Evolutionary conservation across 371 early-diverging fungal genomes (phyloP), one percentile per base, ranked within the genome.

Genomic region (Apophysomyces trapeziformis): DNA sequence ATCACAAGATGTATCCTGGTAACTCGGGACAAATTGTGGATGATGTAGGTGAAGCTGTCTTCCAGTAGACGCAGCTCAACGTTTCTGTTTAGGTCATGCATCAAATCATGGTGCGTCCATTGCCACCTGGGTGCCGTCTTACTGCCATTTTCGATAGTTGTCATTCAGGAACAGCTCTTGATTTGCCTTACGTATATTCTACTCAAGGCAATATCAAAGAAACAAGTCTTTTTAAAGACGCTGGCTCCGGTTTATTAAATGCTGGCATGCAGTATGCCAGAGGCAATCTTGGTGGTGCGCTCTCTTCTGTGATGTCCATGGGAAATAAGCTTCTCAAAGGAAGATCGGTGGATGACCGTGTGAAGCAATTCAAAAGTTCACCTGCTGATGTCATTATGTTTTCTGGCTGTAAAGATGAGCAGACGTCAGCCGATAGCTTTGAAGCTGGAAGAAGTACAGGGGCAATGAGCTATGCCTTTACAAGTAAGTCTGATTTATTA

Each of bases 381-480:
- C 71, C 84, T 58, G 92, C 92, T 21, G 93, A 94, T 73, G 92
- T 94, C 1, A 86, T 93, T 62, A 91, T 92, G 92, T 93, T 96
- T 65, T 89, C 90, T 38, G 97, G 94, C 3, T 95, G 96, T 78
- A 93, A 93, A 72, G 98, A 97, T 67, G 79, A 80, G 60, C 96
- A 96, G 75, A 95, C 96, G 0, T 91, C 91, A 3, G 95, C 96
- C 0, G 97, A 97, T 76, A 84, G 95, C 16, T 69, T 73, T n/a
- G 84, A 83, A 65, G 79, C 80, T 41, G 85, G 85, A 4, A 72
- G 78, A 26, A 86, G 86, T 64, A 92, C 92, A 0, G 93, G 98
- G 38, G 98, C 98, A 16, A 92, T 97, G 93, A 89, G 90, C 8
- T 89, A 87, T 65, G 93, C 96, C 0, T 87, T 96, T n/a, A 88